Conservation (phyloP, 345 rosid species). For the Heritiera littoralis region DNA sequence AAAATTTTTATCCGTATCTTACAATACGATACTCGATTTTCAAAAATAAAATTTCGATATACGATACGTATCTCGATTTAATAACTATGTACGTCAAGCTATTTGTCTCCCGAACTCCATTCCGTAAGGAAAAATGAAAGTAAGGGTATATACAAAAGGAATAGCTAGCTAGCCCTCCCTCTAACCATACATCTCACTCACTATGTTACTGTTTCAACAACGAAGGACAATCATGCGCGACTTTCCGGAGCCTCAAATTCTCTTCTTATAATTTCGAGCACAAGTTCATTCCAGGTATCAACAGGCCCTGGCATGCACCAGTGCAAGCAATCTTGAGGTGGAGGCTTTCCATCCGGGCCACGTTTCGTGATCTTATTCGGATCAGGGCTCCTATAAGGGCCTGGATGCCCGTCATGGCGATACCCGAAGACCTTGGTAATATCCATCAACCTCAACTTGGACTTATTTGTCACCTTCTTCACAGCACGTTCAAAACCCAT, state of each 20-base stretch:
- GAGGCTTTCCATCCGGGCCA: conserved; percentile 81
- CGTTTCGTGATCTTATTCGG: conserved; percentile 84
- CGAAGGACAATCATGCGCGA: conserved; percentile 8
- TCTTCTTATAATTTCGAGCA: conserved; percentile 73
- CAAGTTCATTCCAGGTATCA: conserved; percentile 93
- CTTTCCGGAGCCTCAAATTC: conserved; percentile 43
- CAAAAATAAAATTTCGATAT: no score
- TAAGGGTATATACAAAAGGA: conserved; percentile 3
- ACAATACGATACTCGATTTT: no score
- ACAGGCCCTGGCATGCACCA: conserved; percentile 99
- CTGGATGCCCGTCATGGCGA: conserved; percentile 99
- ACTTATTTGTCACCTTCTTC: conserved; percentile 41
- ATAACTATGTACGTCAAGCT: no score
- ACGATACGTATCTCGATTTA: no score
- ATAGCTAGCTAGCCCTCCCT: conserved; percentile 2
- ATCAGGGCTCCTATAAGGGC: conserved; percentile 84
- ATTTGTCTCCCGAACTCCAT: no score
- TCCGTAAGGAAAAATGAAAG: not conserved
- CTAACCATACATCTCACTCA: conserved; percentile 22
- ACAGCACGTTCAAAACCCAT: conserved; percentile 56
- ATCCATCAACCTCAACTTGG: conserved; percentile 79
- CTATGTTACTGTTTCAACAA: conserved; percentile 10
- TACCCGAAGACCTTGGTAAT: conserved; percentile 76
- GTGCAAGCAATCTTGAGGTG: conserved; percentile 96
- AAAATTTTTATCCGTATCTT: no score